These are phyloP conservation scores for Rhizomucor pusillus DNA, from an alignment of 371 early-diverging fungal species.

Conservation along the genomic window DNA sequence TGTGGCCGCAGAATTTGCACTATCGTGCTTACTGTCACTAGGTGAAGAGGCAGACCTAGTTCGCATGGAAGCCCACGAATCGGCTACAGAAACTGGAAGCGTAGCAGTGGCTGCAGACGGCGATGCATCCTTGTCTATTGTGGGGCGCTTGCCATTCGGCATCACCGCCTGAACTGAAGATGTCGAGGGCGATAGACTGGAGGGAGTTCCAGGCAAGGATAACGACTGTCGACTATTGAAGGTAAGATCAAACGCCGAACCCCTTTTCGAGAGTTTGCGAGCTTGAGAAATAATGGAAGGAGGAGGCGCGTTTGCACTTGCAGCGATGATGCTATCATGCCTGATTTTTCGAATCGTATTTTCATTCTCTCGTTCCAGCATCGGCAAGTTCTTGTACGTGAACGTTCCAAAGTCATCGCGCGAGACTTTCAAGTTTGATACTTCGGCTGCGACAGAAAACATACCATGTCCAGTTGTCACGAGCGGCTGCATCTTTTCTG, in stretches of 20 bases:
- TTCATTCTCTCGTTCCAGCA: constrained; percentile 87
- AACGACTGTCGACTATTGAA: background rate
- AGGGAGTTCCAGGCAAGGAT: background rate
- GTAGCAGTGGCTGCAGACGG: no score
- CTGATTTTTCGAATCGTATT: constrained; percentile 70
- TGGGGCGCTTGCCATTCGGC: no score
- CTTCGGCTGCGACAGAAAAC: background rate
- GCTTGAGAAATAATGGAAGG: background rate
- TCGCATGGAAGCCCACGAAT: no score
- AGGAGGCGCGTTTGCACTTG: background rate
- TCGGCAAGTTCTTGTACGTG: constrained; percentile 86
- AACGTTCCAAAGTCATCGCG: constrained; percentile 88
- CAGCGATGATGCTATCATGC: constrained; percentile 42
- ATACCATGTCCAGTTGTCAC: background rate
- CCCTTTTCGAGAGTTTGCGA: background rate
- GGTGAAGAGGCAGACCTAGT: no score
- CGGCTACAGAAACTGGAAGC: no score
- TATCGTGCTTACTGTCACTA: no score
- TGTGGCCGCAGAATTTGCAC: no score
- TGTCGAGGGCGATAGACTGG: background rate
- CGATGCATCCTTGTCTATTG: no score
- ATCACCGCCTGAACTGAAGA: background rate
- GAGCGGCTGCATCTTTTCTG: constrained; percentile 19
- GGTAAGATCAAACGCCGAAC: background rate
- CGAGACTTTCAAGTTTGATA: background rate